phyloP scores from a whole-genome alignment of 371 early-diverging fungal genomes.

The Saksenaea vasiformis region DNA sequence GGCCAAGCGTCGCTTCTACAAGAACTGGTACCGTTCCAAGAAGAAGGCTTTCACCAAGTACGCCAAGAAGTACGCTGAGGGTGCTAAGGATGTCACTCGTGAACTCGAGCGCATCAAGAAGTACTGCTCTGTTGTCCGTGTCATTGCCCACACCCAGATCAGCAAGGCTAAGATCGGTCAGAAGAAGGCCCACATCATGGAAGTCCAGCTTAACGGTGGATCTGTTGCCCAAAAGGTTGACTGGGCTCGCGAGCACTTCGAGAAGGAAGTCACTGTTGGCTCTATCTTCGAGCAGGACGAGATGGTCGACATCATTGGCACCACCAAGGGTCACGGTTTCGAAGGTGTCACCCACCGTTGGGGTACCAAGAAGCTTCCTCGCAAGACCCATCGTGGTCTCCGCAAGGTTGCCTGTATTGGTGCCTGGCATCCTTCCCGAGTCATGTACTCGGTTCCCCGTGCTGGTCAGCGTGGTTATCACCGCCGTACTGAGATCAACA shows the following conservation, averaged over 20 bases:
- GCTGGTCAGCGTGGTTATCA: constrained; percentile 99
- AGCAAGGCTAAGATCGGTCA: constrained; percentile 92
- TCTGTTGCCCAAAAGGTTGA: constrained; percentile 97
- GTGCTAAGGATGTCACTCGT: constrained; percentile 86
- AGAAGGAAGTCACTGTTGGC: constrained; percentile 91
- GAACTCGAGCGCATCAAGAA: constrained; percentile 98
- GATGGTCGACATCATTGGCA: constrained; percentile 98
- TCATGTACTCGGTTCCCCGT: constrained; percentile 99
- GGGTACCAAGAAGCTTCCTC: constrained; percentile 99
- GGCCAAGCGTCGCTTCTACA: constrained; percentile 99
- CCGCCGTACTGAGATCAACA: constrained; percentile 99
- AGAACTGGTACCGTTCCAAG: constrained; percentile 99
- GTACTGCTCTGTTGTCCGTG: constrained; percentile 98
- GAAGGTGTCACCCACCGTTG: constrained; percentile 99
- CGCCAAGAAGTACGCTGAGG: constrained; percentile 95
- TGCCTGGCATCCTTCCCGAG: constrained; percentile 99
- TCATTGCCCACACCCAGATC: constrained; percentile 98
- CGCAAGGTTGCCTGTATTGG: constrained; percentile 99
- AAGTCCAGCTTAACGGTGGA: constrained; percentile 99
- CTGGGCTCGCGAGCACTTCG: constrained; percentile 96
- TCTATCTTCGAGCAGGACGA: constrained; percentile 98
- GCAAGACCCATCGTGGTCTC: constrained; percentile 99
- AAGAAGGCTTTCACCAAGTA: constrained; percentile 99
- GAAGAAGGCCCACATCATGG: constrained; percentile 99
- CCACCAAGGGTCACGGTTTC: constrained; percentile 99